Conservation (phyloP, 2,329 filamentous ascomycete genomes). For the Decorospora gaudefroyi region DNA sequence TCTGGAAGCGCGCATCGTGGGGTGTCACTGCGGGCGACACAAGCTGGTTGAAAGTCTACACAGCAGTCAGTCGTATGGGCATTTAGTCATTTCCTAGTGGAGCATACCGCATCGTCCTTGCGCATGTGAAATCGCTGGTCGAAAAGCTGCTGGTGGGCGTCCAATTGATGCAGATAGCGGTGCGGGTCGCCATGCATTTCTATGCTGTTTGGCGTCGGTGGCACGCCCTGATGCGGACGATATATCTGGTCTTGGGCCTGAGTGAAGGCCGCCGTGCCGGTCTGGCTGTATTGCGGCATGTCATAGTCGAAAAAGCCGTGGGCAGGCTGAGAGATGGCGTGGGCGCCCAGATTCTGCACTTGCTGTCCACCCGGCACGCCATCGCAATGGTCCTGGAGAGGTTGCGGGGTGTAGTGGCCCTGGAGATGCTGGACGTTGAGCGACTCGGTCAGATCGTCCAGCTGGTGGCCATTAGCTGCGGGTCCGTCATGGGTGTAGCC, state of each 20-base stretch:
- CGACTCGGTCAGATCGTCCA: slow-evolving; percentile 40
- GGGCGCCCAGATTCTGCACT: slow-evolving; percentile 16
- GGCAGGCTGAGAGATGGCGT: slow-evolving; percentile 29
- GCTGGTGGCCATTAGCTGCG: slow-evolving; percentile 31
- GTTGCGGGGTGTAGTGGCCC: slow-evolving; percentile 35
- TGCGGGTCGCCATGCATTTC: slow-evolving; percentile 68
- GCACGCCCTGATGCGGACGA: slow-evolving; percentile 65
- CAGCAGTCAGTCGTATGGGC: slow-evolving; percentile 26
- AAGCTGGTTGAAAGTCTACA: slow-evolving; percentile 79
- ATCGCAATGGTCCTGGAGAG: slow-evolving; percentile 34
- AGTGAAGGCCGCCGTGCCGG: slow-evolving; percentile 46
- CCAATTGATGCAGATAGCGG: slow-evolving; percentile 61
- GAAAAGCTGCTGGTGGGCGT: slow-evolving; percentile 64
- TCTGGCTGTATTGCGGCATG: slow-evolving; percentile 40
- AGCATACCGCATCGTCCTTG: slow-evolving; percentile 69
- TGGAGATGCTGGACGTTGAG: slow-evolving; percentile 44
- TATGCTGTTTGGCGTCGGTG: slow-evolving; percentile 79
- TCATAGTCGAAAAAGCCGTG: slow-evolving; percentile 45
- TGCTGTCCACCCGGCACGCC: slow-evolving; percentile 24
- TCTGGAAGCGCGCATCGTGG: slow-evolving; percentile 68
- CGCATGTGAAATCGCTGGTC: slow-evolving; percentile 67
- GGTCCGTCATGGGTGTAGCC: slow-evolving; percentile 30
- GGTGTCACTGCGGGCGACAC: slow-evolving; percentile 85
- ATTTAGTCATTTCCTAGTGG: background rate
- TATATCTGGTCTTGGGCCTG: slow-evolving; percentile 51